Base-by-base conservation (phyloP, 2,329 filamentous ascomycete genomes). In the Chrysoporthe austroafricana region DNA sequence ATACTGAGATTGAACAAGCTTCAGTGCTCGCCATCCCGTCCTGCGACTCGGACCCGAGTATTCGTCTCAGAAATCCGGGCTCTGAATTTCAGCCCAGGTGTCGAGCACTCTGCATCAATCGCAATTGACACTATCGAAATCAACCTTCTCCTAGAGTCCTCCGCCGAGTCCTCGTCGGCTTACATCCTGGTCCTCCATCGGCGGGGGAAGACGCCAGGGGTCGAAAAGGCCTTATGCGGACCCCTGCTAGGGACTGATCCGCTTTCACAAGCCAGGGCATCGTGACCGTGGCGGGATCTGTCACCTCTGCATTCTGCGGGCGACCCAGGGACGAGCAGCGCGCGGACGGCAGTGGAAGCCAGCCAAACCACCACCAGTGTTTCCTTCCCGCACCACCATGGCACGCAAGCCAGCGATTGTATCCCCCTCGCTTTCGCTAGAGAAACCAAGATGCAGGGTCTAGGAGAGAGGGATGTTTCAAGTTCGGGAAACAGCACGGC, bases 121-220 rank as follows among this genome's bases (percentile, higher is more conserved):
- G 21, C 54, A 57, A 32, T 32, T 34, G 21, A 52, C n/a, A 52
- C 21, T 21, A 32, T 52, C 13, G 21, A 21, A 52, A 32, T 26
- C 26, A 21, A 52, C 21, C 14, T 52, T 36, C 14, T 36, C 18
- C 8, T 14, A 39, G 54, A 57, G 34, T 4, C 18, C 54, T 36
- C 16, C 13, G 54, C 44, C 44, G 44, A 46, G 44, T 13, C 18
- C 7, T 46, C 44, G 44, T 13, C 44, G 44, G 11, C 18, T 14
- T 18, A 18, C 34, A 21, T 18, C 54, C 54, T 56, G 39, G 54
- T 36, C 9, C 32, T 57, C 26, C 54, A 36, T 39, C 54, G 54
- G 54, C 54, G 54, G 54, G 26, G 54, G 34, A 57, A 57, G 54
- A 1, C 32, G 34, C 39, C 54, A 57, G 54, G 54, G 54, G 54